These are phyloP conservation scores for Balakata baccata DNA, from an alignment of 345 rosid species.

Conservation along the genomic window DNA sequence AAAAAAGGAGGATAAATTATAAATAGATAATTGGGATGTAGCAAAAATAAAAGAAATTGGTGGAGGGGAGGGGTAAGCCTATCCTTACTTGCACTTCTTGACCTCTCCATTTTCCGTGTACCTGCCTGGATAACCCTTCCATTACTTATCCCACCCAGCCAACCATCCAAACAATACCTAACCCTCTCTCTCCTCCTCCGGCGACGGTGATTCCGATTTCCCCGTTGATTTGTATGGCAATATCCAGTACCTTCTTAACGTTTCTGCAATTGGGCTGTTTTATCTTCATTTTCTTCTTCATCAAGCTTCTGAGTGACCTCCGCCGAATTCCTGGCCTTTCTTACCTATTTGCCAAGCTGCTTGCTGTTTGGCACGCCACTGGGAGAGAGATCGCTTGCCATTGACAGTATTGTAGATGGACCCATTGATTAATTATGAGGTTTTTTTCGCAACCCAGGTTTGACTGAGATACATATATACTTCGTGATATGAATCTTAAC, in stretches of 20 bases:
- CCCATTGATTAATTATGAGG: conserved; percentile 89
- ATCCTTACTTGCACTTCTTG: no score
- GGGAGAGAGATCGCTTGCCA: conserved; percentile 80
- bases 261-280: conserved; percentile 73
- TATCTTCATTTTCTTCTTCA: conserved; percentile 78
- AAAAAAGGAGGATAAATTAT: no score
- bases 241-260: conserved; percentile 88
- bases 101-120: no score
- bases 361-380: conserved; percentile 89
- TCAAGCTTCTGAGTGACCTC: conserved; percentile 93
- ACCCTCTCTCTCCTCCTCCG: conserved; percentile 21
- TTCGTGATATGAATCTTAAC: conserved; percentile 28
- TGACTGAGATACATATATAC: conserved; percentile 79
- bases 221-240: conserved; percentile 81
- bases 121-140: no score
- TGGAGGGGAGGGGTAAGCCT: no score
- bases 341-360: conserved; percentile 69
- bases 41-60: no score
- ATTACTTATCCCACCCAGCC: no score
- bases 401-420: conserved; percentile 79
- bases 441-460: conserved; percentile 83
- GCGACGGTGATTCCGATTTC: conserved; percentile 31
- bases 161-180: no score
- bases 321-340: conserved; percentile 79
- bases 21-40: no score